Percentiles rank a stretch among this genome's conserved stretches.
Conservation (phyloP, 768 basidiomycete species). For the Lactarius sanguifluus region DNA sequence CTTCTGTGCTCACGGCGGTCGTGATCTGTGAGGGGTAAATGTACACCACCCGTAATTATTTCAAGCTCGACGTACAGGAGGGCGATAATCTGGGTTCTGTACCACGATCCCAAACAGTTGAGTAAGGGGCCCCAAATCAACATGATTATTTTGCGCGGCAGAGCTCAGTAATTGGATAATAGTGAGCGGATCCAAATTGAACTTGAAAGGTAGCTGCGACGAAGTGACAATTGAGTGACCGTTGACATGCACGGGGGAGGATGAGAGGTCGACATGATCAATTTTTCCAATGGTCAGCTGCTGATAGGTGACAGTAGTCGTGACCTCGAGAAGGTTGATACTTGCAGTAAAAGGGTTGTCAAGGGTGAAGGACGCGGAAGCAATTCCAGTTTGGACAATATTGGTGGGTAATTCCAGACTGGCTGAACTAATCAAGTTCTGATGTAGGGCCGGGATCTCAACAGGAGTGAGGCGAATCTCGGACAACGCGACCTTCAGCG, state of each 20-base stretch:
- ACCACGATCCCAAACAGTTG: constrained; percentile 55
- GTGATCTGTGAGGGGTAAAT: constrained; percentile 43
- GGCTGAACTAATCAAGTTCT: constrained; percentile 57
- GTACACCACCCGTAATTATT: not conserved
- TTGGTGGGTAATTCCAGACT: constrained; percentile 60
- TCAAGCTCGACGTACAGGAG: constrained; percentile 44
- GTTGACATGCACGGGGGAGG: constrained; percentile 55
- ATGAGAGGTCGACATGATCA: constrained; percentile 52
- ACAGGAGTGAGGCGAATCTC: constrained; percentile 60
- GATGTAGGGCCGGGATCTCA: constrained; percentile 61
- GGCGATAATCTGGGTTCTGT: constrained; percentile 50
- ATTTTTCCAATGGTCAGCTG: constrained; percentile 59
- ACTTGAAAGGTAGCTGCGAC: constrained; percentile 54
- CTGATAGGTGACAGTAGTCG: constrained; percentile 54
- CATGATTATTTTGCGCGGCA: constrained; percentile 52
- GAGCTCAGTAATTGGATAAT: constrained; percentile 57
- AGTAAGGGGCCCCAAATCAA: constrained; percentile 60
- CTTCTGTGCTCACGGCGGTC: constrained; percentile 51
- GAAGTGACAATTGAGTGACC: constrained; percentile 63
- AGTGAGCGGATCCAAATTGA: constrained; percentile 60
- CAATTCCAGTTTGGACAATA: constrained; percentile 60
- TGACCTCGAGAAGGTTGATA: constrained; percentile 59
- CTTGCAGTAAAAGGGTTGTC: constrained; percentile 72
- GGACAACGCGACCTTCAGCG: constrained; percentile 60
- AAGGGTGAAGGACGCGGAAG: constrained; percentile 56